Conservation (phyloP, 2,329 filamentous ascomycete genomes). For the Monilinia aucupariae region DNA sequence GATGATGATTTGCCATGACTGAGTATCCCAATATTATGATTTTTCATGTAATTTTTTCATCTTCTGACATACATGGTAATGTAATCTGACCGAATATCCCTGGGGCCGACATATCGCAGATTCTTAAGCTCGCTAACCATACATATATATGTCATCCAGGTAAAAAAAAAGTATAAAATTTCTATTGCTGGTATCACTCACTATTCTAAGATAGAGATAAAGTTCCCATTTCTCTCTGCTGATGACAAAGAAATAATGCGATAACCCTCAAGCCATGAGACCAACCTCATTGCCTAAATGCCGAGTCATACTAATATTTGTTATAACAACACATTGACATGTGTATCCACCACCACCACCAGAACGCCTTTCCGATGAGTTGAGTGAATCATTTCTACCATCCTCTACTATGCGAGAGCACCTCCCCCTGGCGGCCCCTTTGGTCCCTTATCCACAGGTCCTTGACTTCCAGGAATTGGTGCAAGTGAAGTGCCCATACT, state of each 20-base stretch:
- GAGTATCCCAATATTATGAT: neutral
- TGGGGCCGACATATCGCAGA: neutral
- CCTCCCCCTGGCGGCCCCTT: conserved; percentile 30
- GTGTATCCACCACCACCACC: conserved; percentile 13
- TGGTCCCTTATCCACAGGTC: conserved; percentile 19
- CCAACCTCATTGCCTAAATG: neutral
- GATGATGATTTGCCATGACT: neutral
- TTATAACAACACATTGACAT: conserved; percentile 4
- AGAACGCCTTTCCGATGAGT: conserved; percentile 22
- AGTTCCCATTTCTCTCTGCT: neutral
- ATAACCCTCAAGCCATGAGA: neutral
- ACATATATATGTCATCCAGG: neutral
- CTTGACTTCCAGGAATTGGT: conserved; percentile 26
- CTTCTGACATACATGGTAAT: neutral
- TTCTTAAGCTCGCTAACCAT: neutral
- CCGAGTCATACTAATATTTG: conserved; percentile 5
- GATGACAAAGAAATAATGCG: conserved; percentile 15
- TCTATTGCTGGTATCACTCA: conserved; percentile 15
- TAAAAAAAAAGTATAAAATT: neutral
- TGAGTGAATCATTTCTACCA: conserved; percentile 16
- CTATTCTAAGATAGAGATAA: conserved; percentile 14
- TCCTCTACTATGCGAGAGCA: conserved; percentile 24
- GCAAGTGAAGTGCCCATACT: conserved; percentile 27
- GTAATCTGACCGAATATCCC: neutral
- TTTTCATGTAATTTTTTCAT: too few species aligned